Base-by-base conservation (phyloP, 2,329 filamentous ascomycete species). In the Thermothelomyces thermophilus region DNA sequence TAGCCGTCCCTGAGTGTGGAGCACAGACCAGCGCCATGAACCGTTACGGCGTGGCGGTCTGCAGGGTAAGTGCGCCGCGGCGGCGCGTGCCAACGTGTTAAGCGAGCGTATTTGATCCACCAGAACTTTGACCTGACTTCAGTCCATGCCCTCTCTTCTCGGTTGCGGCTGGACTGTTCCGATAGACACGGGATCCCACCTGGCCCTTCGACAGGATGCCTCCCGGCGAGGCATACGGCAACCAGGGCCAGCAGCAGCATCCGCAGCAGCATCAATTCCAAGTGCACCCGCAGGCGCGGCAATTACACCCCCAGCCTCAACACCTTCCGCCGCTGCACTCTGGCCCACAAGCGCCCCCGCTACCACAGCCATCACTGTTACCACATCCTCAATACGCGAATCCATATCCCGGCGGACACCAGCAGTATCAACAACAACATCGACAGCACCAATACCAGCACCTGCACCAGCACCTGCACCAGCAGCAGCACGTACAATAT, bases 211-310 rank as follows among this genome's bases (percentile, higher is more conserved):
- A 50, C 62, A 64, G 63, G 56, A 63, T 69, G 64, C 68, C 69
- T 60, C 62, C 67, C 55, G 67, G 68, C 59, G 67, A 68, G 63
- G 62, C 62, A 56, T 71, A 63, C 60, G 61, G 64, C 54, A 66
- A 63, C 62, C 68, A 71, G 58, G 52, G 47, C 53, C 56, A 58
- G 36, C 56, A 58, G 22, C 48, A 42, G n/a, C 34, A 40, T n/a
- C n/a, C n/a, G n/a, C 50, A 46, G 17, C 46, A 62, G 40, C 62
- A 60, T 44, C 55, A 56, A 52, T 52, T 52, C 65, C 62, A 51
- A n/a, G 33, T 28, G 31, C 64, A 62, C 35, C 56, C 56, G 41
- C 41, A 42, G 28, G 30, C 20, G 28, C 28, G 17, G 2, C 61
- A 58, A 35, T 58, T 58, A 26, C 55, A 57, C 17, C 57, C 50